These are phyloP conservation scores for Davidsoniella neocaledoniae DNA, from an alignment of 2,329 filamentous ascomycete genomes.

Conservation along the genomic window DNA sequence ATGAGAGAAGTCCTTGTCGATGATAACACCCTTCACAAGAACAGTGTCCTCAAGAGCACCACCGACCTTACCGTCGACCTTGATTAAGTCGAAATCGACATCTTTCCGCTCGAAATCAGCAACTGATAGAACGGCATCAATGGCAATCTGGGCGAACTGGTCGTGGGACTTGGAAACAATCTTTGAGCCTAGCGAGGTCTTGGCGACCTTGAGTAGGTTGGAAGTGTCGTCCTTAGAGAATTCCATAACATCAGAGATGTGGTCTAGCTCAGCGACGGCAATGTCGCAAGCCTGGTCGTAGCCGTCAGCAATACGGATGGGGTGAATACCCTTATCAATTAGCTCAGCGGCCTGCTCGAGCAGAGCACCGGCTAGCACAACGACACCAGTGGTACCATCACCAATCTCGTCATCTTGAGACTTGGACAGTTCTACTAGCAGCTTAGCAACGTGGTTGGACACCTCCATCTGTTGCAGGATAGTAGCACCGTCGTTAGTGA, in stretches of 20 bases:
- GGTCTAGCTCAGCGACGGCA: conserved; percentile 79
- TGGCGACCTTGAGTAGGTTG: conserved; percentile 87
- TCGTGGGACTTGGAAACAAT: conserved; percentile 98
- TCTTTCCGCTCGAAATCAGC: conserved; percentile 92
- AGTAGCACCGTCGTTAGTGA: conserved; percentile 96
- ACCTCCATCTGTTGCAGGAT: conserved; percentile 99
- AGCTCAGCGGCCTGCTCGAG: conserved; percentile 93
- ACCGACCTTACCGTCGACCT: conserved; percentile 96
- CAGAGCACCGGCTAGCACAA: conserved; percentile 85
- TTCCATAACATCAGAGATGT: conserved; percentile 77
- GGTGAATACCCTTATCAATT: conserved; percentile 99
- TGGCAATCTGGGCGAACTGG: conserved; percentile 92
- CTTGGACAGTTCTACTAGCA: conserved; percentile 91
- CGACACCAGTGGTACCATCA: conserved; percentile 93
- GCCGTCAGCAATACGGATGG: conserved; percentile 93
- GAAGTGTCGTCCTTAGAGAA: conserved; percentile 66
- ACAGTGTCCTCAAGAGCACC: conserved; percentile 84
- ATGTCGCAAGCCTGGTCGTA: conserved; percentile 98
- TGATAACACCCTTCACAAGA: conserved; percentile 91
- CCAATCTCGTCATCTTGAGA: conserved; percentile 98
- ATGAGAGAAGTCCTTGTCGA: conserved; percentile 99
- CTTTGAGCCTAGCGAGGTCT: conserved; percentile 92
- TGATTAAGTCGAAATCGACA: conserved; percentile 97
- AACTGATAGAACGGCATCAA: conserved; percentile 91
- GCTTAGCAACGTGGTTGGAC: conserved; percentile 92